Base-by-base conservation (phyloP, 257 asterid species). In the Lycium barbarum region DNA sequence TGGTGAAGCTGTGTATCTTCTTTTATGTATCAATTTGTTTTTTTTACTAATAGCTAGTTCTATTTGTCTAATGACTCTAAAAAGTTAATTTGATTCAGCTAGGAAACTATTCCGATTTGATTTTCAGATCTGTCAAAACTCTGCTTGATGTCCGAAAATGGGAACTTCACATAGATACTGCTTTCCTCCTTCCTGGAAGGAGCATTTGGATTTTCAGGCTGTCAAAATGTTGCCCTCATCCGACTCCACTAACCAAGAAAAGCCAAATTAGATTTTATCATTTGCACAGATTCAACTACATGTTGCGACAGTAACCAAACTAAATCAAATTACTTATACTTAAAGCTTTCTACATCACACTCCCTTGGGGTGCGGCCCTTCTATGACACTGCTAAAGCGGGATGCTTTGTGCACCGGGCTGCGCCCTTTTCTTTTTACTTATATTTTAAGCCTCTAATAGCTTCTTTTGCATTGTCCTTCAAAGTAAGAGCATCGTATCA, bases 161-260 rank as follows among this genome's bases (percentile, higher is more conserved):
- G 15, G 3, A 45, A 45, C 40, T 45, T 47, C 18, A 73, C n/a
- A 22, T 74, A 61, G 35, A 61, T 17, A 61, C 67, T 61, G 67
- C 20, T 61, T n/a, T 61, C 67, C 12, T 18, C 67, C 67, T n/a
- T 74, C 81, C 4, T 20, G 81, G 59, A 49, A 74, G 61, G 61
- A 22, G 20, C 76, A 67, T 67, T 36, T 67, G 22, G 51, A 68
- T 36, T 68, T 36, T 6, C 22, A 68, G 76, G 76, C 6, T 36
- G 14, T 68, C 51, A 36, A 36, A 68, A 0, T 14, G 14, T 14
- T 68, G 20, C 15, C 40, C 71, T 10, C 71, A 63, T 63, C 18
- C 14, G 40, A 51, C 33, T 7, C 51, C 76, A 14, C 76, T 36
- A 4, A 17, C 51, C 76, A 68, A 36, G 22, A 36, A 68, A 49